Conservation (phyloP, 306 rosid genomes). For the Castanopsis chinensis region DNA sequence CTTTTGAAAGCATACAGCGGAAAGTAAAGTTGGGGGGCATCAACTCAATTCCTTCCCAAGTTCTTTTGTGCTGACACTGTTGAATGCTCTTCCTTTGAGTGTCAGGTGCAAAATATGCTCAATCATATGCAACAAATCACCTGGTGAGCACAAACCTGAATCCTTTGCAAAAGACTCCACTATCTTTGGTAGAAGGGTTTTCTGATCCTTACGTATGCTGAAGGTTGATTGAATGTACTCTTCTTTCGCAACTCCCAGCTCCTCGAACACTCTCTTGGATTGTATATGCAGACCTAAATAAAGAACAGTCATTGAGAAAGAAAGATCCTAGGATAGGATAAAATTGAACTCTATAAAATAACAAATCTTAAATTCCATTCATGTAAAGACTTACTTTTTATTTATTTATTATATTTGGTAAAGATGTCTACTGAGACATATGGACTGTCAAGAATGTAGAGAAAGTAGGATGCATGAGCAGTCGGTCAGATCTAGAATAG, state of each 20-base stretch:
- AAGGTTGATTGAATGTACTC: slow-evolving; percentile 77
- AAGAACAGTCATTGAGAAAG: background rate
- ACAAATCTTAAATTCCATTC: background rate
- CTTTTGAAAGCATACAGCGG: slow-evolving; percentile 71
- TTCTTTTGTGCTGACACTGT: slow-evolving; percentile 48
- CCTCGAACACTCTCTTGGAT: slow-evolving; percentile 79
- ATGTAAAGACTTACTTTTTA: too few species aligned
- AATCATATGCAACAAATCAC: slow-evolving; percentile 56
- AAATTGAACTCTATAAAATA: background rate
- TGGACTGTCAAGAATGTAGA: too few species aligned
- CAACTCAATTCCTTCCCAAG: slow-evolving; percentile 62
- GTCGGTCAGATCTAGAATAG: too few species aligned
- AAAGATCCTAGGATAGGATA: background rate
- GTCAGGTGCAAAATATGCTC: slow-evolving; percentile 40
- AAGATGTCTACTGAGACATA: too few species aligned
- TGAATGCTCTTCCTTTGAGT: slow-evolving; percentile 42
- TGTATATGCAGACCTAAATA: slow-evolving; percentile 73
- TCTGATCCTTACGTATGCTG: slow-evolving; percentile 58
- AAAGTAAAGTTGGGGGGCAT: slow-evolving; percentile 77
- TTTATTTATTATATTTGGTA: too few species aligned
- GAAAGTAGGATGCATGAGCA: too few species aligned
- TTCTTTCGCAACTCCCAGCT: slow-evolving; percentile 84
- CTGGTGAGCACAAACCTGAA: slow-evolving; percentile 49
- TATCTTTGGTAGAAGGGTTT: slow-evolving; percentile 72
- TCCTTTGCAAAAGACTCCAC: slow-evolving; percentile 79